Base-by-base conservation (phyloP, 768 basidiomycete genomes). In the Rhizopogon sp. region DNA sequence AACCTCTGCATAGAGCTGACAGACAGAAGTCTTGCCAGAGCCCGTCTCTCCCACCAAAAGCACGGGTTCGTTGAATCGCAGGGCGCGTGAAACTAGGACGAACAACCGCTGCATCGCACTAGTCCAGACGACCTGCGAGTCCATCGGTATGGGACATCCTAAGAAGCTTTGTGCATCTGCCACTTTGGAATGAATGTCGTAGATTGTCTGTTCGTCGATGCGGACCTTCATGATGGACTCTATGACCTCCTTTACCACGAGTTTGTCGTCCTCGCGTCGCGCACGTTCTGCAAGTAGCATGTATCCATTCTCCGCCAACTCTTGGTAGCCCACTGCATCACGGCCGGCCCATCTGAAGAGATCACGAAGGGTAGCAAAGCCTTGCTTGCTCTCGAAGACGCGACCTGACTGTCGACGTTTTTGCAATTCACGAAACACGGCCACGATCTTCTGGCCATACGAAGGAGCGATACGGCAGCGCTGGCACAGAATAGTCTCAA, bases 41-140 rank as follows among this genome's bases (percentile, higher is more conserved):
- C 97, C 97, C 0, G 97, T 98, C 70, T 98, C 96, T 0, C 97
- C 97, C 10, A 99, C 96, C 29, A 99, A 79, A 17, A 98, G 77
- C 43, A 98, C 87, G 0, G 97, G 97, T 66, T 99, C 97, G 63
- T 97, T 89, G 72, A 88, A 91, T 44, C 81, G 83, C 49, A 98
- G 70, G 3, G 94, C 94, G n/a, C 89, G 82, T 29, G 86, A 81
- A 28, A 95, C 82, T 28, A 99, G 76, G 41, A 85, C 76, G 70
- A 93, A 96, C 1, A 98, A 75, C 9, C 95, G 82, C 63, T 88
- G 89, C 90, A 97, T 97, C 2, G 94, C 91, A 22, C 75, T 79
- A 0, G 97, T 98, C 97, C 96, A 98, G 43, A 96, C 83, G 39
- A 94, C 68, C n/a, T 74, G 74, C 0, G 76, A 58, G 3, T 68